Conservation (phyloP, 352 stramenopile genomes). For the Phytophthora idaei region DNA sequence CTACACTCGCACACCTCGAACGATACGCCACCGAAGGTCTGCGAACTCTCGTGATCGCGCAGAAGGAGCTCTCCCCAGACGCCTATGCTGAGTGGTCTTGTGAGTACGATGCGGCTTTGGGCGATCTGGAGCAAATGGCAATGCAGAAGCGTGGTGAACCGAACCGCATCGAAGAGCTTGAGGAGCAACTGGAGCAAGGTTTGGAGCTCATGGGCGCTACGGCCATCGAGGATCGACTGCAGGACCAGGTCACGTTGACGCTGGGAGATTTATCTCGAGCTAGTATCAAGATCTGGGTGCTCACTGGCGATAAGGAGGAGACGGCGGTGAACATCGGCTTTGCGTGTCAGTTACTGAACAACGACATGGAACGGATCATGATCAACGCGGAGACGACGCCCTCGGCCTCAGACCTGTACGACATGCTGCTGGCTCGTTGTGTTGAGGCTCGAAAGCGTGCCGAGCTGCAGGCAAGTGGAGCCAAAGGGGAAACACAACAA, state of each 20-base stretch:
- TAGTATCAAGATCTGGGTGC: constrained; percentile 87
- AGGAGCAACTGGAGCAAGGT: constrained; percentile 77
- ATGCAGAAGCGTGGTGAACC: constrained; percentile 60
- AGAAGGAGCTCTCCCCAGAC: constrained; percentile 72
- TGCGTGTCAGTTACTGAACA: constrained; percentile 94
- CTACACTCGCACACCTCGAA: constrained; percentile 82
- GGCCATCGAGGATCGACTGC: constrained; percentile 83
- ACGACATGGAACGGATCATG: constrained; percentile 93
- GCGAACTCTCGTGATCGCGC: constrained; percentile 88
- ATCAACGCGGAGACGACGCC: constrained; percentile 75
- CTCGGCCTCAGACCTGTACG: constrained; percentile 61
- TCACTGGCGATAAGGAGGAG: constrained; percentile 94
- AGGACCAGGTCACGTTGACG: constrained; percentile 77
- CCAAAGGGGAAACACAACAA: constrained; percentile 12
- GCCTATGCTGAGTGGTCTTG: constrained; percentile 76
- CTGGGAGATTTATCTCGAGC: constrained; percentile 76
- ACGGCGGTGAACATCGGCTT: constrained; percentile 98
- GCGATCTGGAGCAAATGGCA: constrained; percentile 72
- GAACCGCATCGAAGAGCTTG: constrained; percentile 82
- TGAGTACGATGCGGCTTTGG: constrained; percentile 77
- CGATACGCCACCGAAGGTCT: constrained; percentile 87
- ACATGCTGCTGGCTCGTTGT: constrained; percentile 60
- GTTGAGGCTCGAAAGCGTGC: constrained; percentile 42
- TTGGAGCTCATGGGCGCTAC: constrained; percentile 80
- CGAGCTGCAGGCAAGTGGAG: constrained; percentile 31